Percentiles rank a stretch among this genome's conserved stretches.
These are phyloP conservation scores for Cyclocybe cylindracea DNA, from an alignment of 768 basidiomycete species.

Conservation along the genomic window DNA sequence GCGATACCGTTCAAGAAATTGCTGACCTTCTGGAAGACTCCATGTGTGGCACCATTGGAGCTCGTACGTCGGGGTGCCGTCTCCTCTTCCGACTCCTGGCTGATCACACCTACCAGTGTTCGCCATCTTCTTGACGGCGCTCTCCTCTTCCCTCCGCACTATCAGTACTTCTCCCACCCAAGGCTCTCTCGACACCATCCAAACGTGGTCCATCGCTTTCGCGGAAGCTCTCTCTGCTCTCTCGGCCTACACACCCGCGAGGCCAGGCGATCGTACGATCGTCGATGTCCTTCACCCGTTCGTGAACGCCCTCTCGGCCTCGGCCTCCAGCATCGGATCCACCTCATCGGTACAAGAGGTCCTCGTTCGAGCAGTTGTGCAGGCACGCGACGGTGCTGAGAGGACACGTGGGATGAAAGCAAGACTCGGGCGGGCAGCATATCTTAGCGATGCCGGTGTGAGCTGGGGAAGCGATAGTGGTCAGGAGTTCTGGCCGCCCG, in stretches of 20 bases:
- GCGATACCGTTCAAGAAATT: constrained; percentile 26
- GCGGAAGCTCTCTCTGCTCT: constrained; percentile 29
- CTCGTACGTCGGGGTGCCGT: constrained; percentile 33
- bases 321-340: no score
- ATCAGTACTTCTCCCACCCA: no score
- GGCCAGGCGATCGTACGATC: constrained; percentile 56
- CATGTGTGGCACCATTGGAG: constrained; percentile 61
- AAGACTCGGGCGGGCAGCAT: constrained; percentile 50
- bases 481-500: constrained; percentile 36
- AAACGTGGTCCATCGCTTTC: constrained; percentile 11
- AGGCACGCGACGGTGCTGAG: constrained; percentile 44
- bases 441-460: constrained; percentile 32
- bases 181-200: no score
- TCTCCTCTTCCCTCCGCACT: constrained; percentile 23
- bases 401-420: constrained; percentile 48
- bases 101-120: constrained; percentile 31
- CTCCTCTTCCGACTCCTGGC: neutral
- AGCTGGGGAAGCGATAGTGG: constrained; percentile 22
- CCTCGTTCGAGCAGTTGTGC: constrained; percentile 32
- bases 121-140: constrained; percentile 42
- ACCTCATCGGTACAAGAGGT: constrained; percentile 6
- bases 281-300: constrained; percentile 56
- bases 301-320: constrained; percentile 29
- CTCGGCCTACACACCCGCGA: constrained; percentile 47
- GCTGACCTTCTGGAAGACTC: constrained; percentile 47